Conservation (phyloP, 148 eudicot species). For the Rhododendron griersonianum region DNA sequence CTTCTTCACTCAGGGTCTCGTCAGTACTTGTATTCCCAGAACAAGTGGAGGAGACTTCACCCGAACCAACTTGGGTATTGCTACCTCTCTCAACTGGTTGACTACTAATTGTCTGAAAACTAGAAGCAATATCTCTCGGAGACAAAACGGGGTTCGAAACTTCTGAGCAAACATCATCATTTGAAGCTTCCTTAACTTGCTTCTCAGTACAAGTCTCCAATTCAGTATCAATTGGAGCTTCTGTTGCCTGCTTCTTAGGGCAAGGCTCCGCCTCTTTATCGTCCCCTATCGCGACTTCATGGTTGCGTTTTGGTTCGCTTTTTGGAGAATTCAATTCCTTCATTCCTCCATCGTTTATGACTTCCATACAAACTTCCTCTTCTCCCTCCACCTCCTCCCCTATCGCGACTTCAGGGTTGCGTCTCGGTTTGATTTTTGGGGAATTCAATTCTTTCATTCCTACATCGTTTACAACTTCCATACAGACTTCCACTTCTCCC, state of each 20-base stretch:
- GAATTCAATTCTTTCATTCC: slow-evolving; percentile 24
- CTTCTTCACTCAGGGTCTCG: slow-evolving; percentile 44
- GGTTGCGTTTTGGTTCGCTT: slow-evolving; percentile 45
- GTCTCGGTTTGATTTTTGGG: slow-evolving; percentile 34
- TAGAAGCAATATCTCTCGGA: slow-evolving; percentile 42
- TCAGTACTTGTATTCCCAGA: slow-evolving; percentile 44
- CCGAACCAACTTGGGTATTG: slow-evolving; percentile 39
- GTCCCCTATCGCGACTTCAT: slow-evolving; percentile 28
- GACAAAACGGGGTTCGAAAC: slow-evolving; percentile 58
- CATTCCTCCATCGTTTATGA: slow-evolving; percentile 20
- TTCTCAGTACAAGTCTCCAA: slow-evolving; percentile 7
- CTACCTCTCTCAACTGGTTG: slow-evolving; percentile 29
- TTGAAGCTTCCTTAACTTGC: slow-evolving; percentile 2
- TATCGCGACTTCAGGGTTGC: slow-evolving; percentile 29
- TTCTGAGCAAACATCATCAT: slow-evolving; percentile 7
- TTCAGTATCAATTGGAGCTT: slow-evolving; percentile 5
- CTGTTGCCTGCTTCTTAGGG: slow-evolving; percentile 16
- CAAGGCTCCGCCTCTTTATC: slow-evolving; percentile 20
- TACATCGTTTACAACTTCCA: slow-evolving; percentile 22
- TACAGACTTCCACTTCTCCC: slow-evolving; percentile 50
- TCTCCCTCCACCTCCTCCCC: slow-evolving; percentile 34
- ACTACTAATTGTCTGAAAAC: slow-evolving; percentile 45
- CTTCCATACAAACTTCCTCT: slow-evolving; percentile 41
- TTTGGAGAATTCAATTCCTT: slow-evolving; percentile 21
- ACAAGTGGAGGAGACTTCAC: slow-evolving; percentile 59